Base-by-base conservation (phyloP, 306 rosid species). In the Echinosophora koreensis region DNA sequence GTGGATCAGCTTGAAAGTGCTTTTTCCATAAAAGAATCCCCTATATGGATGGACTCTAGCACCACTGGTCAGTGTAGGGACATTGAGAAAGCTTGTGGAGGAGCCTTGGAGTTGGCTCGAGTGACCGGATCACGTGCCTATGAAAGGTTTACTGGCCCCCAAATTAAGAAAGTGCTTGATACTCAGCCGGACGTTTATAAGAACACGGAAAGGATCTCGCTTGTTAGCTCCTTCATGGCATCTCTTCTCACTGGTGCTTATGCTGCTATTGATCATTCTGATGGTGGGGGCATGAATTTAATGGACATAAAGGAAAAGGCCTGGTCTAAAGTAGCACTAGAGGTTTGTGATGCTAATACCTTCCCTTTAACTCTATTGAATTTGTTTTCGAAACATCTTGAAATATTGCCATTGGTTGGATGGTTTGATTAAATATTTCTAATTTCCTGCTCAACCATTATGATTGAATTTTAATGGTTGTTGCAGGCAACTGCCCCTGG, bases 1-100 rank as follows among this genome's bases (percentile, higher is more conserved):
- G 63, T 82, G 77, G 86, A 71, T 56, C 98, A 94, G 87, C 84
- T 94, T 17, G 64, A 71, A 18, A 81, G 76, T 82, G 96, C 94
- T 30, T 94, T 94, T 66, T 82, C 94, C 0, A 66, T 84, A 0
- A 84, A 81, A 72, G 93, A 92, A 73, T 94, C 98, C 0, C 97
- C 98, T 3, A 78, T 94, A 44, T 94, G 98, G 98, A 94, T 94
- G 98, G 98, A 94, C 72, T 82, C 89, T 82, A 95, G 97, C 82
- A 92, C 99, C 49, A 88, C 97, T n/a, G 66, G 59, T 22, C 91
- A 95, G 71, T 92, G 99, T 75, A 86, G 88, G 84, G 84, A 73
- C 69, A 83, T 95, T 38, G 97, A 95, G 89, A 79, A 89, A 59
- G 97, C 97, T 65, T 94, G 80, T 63, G 99, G 99, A 44, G 99